phyloP scores from a whole-genome alignment of 2,329 filamentous ascomycete species.

The Botryotinia narcissicola region DNA sequence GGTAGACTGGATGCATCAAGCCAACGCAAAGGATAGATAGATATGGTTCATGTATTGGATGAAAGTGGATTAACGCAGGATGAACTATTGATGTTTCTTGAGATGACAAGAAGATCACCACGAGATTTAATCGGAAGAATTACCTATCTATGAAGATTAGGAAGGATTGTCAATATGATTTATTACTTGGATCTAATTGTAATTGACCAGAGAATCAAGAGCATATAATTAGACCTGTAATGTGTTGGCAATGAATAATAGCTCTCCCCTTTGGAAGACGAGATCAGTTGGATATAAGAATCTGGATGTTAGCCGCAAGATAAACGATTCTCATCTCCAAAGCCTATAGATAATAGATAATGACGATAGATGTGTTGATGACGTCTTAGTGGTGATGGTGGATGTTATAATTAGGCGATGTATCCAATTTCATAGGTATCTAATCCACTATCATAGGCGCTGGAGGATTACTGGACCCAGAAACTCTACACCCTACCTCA shows the following conservation, averaged over 20 bases:
- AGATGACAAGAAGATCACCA: neutral
- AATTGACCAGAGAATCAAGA: neutral
- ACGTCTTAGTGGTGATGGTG: neutral
- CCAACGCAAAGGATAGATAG: neutral
- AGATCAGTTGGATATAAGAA: neutral
- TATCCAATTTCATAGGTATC: neutral
- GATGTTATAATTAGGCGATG: neutral
- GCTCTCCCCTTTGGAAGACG: neutral
- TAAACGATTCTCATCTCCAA: neutral
- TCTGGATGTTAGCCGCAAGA: neutral
- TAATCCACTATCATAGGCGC: neutral
- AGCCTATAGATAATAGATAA: neutral
- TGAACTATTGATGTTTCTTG: slow-evolving; percentile 6
- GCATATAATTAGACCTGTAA: neutral
- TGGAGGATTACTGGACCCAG: neutral
- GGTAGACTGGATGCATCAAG: neutral
- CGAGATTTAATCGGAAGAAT: slow-evolving; percentile 1
- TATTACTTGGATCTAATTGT: neutral
- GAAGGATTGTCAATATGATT: neutral
- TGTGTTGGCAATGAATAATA: neutral
- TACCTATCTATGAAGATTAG: neutral
- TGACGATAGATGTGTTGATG: neutral
- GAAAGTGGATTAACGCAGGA: slow-evolving; percentile 16
- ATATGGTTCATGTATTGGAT: neutral
- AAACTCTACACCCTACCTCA: too few relatives aligned